Evolutionary conservation across 768 basidiomycete genomes (phyloP), one percentile per base, ranked within the genome.

Genomic region (Strobilomyces echinocephalus): DNA sequence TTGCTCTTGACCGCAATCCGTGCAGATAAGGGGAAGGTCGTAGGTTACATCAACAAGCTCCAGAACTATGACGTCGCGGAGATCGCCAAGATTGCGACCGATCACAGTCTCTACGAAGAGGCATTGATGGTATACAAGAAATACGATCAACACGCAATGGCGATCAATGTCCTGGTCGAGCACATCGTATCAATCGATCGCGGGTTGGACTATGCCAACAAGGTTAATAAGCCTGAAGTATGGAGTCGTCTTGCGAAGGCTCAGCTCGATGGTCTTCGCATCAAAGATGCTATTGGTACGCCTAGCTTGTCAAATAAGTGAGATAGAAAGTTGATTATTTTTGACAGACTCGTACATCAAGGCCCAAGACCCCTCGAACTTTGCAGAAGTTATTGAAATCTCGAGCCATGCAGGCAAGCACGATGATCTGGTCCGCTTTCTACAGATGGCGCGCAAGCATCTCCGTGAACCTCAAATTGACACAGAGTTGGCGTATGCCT

Each of bases 171-270:
- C 35, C 81, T 99, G 26, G 97, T 99, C 39, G 97, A 99, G 69
- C 95, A 98, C 68, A 91, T 99, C 58, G 95, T 97, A 44, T 94
- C 91, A 26, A 87, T 99, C 58, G 97, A 99, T 65, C 92, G 97
- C 65, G 97, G 94, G 52, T 77, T 92, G 60, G 92, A 97, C 49
- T 99, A 91, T 60, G 97, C 97, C 53, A 89, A 82, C 76, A 98
- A 97, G 77, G 88, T 97, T 72, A 91, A 97, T 75, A 81, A 85
- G 68, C 93, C 97, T 34, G 93, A 91, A 60, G 95, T 98, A 15
- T 99, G 97, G 97, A 93, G 90, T 61, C 75, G 97, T 48, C 81
- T 99, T 59, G 97, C 91, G n/a, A 99, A 99, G 72, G 97, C 97
- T 20, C 97, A 99, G 69, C 81, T 99, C 46, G 97, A 99, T 67